Percentiles rank a stretch among this genome's conserved stretches.
Evolutionary conservation across 345 rosid genomes (phyloP).

Genomic region (Lepidium africanum): DNA sequence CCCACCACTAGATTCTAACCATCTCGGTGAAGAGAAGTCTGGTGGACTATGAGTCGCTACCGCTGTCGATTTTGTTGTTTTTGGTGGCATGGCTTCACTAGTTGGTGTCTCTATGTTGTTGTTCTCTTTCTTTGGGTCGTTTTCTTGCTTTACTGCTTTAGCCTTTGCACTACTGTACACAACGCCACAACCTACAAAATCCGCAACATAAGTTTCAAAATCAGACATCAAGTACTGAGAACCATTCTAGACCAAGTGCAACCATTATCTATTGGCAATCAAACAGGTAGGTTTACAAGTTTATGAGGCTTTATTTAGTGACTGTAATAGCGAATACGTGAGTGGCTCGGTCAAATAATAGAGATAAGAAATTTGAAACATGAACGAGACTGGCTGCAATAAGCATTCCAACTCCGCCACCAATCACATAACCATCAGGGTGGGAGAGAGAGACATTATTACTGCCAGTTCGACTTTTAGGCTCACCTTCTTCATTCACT

Average conservation of each 20-base stretch:
- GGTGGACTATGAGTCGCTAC: neutral
- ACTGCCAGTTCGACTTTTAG: conserved; percentile 68
- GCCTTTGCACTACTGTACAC: conserved; percentile 52
- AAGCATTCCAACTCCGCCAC: conserved; percentile 66
- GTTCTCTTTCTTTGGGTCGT: conserved; percentile 11
- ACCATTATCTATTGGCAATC: neutral
- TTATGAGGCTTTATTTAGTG: too few relatives aligned
- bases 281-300: too few relatives aligned
- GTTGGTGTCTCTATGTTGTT: conserved; percentile 31
- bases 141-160: conserved; percentile 12
- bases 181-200: conserved; percentile 61
- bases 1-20: conserved; percentile 47
- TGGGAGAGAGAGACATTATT: conserved; percentile 73
- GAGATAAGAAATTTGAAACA: conserved; percentile 35
- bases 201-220: neutral
- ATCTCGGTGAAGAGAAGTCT: conserved; percentile 30
- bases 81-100: neutral
- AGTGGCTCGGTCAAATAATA: neutral
- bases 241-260: neutral
- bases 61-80: conserved; percentile 22
- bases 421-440: conserved; percentile 72
- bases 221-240: neutral
- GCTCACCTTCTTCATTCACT: conserved; percentile 74
- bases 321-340: neutral
- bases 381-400: conserved; percentile 69